A percentile compares a stretch with the other conserved stretches of the same genome.
Evolutionary conservation across 2,329 filamentous ascomycete genomes (phyloP).

Genomic region (Mycosphaerella sp.): DNA sequence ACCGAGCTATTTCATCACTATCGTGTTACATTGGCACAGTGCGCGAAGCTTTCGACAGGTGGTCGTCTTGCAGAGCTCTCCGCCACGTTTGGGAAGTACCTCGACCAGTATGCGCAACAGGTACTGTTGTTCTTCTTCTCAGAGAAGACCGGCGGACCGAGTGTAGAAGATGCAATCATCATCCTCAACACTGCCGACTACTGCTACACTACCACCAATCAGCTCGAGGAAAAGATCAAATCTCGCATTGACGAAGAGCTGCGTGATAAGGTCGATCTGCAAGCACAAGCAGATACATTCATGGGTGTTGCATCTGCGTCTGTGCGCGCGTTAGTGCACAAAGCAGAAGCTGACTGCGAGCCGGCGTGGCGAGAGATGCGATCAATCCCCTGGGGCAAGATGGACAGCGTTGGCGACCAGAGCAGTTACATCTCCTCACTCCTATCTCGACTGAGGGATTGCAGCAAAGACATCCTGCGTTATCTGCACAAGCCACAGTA

Average conservation of each 20-base stretch:
- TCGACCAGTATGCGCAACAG: slow-evolving; percentile 93
- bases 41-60: slow-evolving; percentile 92
- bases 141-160: slow-evolving; percentile 52
- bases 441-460: slow-evolving; percentile 63
- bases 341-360: slow-evolving; percentile 76
- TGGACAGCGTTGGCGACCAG: slow-evolving; percentile 90
- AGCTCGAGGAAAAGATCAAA: slow-evolving; percentile 92
- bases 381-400: slow-evolving; percentile 88
- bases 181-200: slow-evolving; percentile 97
- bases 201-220: slow-evolving; percentile 87
- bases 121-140: slow-evolving; percentile 70
- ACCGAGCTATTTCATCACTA: slow-evolving; percentile 98
- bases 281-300: slow-evolving; percentile 90
- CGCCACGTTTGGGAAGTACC: slow-evolving; percentile 79
- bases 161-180: slow-evolving; percentile 70
- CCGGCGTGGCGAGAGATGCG: slow-evolving; percentile 94
- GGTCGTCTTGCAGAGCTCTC: slow-evolving; percentile 77
- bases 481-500: slow-evolving; percentile 87
- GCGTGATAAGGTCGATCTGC: slow-evolving; percentile 71
- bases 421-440: slow-evolving; percentile 86
- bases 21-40: slow-evolving; percentile 85
- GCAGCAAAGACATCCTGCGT: slow-evolving; percentile 66
- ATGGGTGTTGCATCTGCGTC: slow-evolving; percentile 88
- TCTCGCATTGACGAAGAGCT: slow-evolving; percentile 78
- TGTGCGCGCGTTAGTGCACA: slow-evolving; percentile 74